Percentiles rank a stretch among this genome's conserved stretches.
These are phyloP conservation scores for Aspergillus fijiensis DNA, from an alignment of 2,329 filamentous ascomycete species.

Conservation along the genomic window DNA sequence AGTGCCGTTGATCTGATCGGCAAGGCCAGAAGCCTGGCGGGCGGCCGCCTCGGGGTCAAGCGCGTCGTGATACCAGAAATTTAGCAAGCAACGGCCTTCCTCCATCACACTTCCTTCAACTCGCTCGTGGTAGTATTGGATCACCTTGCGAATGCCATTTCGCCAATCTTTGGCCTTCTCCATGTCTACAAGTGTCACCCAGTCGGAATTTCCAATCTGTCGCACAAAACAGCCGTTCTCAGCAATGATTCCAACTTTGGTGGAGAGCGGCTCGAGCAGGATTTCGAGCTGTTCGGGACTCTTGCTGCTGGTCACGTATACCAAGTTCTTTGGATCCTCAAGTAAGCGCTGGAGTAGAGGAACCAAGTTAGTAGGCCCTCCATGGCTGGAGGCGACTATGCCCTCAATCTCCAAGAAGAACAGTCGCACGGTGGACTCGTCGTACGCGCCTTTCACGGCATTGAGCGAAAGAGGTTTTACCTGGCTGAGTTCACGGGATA, in stretches of 20 bases:
- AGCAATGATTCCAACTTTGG: constrained; percentile 76
- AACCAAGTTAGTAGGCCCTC: constrained; percentile 72
- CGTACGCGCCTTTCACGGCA: constrained; percentile 64
- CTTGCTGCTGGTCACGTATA: constrained; percentile 88
- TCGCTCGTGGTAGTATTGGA: constrained; percentile 84
- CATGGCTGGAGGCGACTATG: constrained; percentile 72
- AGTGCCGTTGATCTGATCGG: constrained; percentile 89
- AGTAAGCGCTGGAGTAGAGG: constrained; percentile 76
- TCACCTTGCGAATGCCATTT: constrained; percentile 73
- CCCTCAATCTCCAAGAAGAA: constrained; percentile 92
- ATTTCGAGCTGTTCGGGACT: constrained; percentile 79
- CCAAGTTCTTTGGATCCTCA: constrained; percentile 72
- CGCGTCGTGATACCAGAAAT: constrained; percentile 81
- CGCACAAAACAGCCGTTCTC: constrained; percentile 91
- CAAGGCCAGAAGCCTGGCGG: constrained; percentile 83
- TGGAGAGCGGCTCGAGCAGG: constrained; percentile 69
- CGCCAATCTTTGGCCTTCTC: constrained; percentile 74
- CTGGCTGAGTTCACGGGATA: constrained; percentile 73
- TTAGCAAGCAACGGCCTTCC: constrained; percentile 78
- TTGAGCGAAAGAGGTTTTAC: constrained; percentile 75
- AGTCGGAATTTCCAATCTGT: constrained; percentile 62
- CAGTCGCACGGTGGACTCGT: constrained; percentile 62
- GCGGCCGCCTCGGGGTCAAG: constrained; percentile 72
- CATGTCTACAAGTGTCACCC: constrained; percentile 73
- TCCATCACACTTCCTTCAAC: constrained; percentile 83